Conservation (phyloP, 306 rosid genomes). For the Malus sylvestris region DNA sequence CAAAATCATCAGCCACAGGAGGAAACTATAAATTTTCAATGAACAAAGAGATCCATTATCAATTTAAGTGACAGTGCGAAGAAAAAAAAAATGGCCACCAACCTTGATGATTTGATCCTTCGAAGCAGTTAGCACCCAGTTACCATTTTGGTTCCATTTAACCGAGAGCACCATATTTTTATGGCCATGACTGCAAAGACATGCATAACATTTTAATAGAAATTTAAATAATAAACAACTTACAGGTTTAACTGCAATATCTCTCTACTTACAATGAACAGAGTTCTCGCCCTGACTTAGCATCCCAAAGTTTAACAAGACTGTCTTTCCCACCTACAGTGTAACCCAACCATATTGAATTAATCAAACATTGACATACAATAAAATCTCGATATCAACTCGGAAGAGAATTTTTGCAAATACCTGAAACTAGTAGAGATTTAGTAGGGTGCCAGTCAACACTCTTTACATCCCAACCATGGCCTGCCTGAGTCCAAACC, state of each 20-base stretch:
- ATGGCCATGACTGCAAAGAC: conserved; percentile 87
- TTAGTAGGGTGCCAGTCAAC: conserved; percentile 99
- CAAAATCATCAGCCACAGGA: not conserved
- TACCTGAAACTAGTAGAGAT: conserved; percentile 90
- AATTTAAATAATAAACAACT: conserved; percentile 5
- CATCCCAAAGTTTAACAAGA: conserved; percentile 98
- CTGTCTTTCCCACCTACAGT: conserved; percentile 86
- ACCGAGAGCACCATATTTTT: conserved; percentile 80
- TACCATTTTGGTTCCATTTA: conserved; percentile 93
- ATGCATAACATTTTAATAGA: conserved; percentile 8
- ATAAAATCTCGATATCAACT: conserved; percentile 10
- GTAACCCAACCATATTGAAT: conserved; percentile 15
- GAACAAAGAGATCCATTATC: not conserved
- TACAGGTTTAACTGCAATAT: conserved; percentile 11
- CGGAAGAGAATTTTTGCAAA: conserved; percentile 18
- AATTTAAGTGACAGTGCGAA: not conserved
- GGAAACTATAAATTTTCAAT: not conserved
- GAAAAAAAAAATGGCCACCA: conserved; percentile 7
- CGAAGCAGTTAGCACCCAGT: conserved; percentile 84
- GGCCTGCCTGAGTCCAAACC: conserved; percentile 99
- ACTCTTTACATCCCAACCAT: conserved; percentile 99
- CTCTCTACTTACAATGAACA: conserved; percentile 74
- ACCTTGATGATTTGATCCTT: conserved; percentile 93
- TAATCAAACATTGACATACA: not conserved
- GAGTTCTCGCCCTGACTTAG: conserved; percentile 83